Conservation (phyloP, 2,329 filamentous ascomycete genomes). For the Aspergillus sp. region DNA sequence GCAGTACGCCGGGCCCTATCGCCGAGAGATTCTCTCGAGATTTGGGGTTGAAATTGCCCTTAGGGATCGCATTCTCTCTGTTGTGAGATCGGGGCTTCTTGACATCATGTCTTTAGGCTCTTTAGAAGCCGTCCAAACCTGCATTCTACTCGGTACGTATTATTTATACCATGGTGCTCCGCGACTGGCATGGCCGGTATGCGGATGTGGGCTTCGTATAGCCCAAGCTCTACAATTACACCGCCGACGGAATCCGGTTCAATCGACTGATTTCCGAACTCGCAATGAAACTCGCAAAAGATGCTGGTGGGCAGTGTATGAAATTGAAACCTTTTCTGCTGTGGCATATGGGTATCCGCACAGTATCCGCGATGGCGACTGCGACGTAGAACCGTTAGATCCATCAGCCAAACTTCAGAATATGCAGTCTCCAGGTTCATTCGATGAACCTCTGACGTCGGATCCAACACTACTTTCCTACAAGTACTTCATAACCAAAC, state of each 20-base stretch:
- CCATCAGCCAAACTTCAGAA: slow-evolving; percentile 21
- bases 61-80: slow-evolving; percentile 20
- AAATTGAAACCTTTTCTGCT: slow-evolving; percentile 45
- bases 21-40: slow-evolving; percentile 7
- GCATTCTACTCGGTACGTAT: slow-evolving; percentile 41
- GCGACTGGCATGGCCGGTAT: slow-evolving; percentile 42
- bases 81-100: slow-evolving; percentile 19
- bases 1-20: slow-evolving; percentile 23
- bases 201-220: slow-evolving; percentile 40
- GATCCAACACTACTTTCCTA: slow-evolving; percentile 24
- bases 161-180: slow-evolving; percentile 42
- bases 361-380: slow-evolving; percentile 37
- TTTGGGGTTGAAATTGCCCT: slow-evolving; percentile 10
- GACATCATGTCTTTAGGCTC: slow-evolving; percentile 28
- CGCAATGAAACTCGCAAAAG: slow-evolving; percentile 35
- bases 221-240: slow-evolving; percentile 42
- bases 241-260: slow-evolving; percentile 9
- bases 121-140: slow-evolving; percentile 38
- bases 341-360: slow-evolving; percentile 45
- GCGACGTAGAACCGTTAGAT: slow-evolving; percentile 33
- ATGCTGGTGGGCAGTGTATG: slow-evolving; percentile 47
- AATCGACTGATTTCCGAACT: neutral
- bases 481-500: slow-evolving; percentile 30
- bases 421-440: slow-evolving; percentile 12
- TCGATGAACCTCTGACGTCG: slow-evolving; percentile 10